Percentiles rank a stretch among this genome's conserved stretches.
Conservation (phyloP, 2,329 filamentous ascomycete species). For the Chalaropsis ovoidea region DNA sequence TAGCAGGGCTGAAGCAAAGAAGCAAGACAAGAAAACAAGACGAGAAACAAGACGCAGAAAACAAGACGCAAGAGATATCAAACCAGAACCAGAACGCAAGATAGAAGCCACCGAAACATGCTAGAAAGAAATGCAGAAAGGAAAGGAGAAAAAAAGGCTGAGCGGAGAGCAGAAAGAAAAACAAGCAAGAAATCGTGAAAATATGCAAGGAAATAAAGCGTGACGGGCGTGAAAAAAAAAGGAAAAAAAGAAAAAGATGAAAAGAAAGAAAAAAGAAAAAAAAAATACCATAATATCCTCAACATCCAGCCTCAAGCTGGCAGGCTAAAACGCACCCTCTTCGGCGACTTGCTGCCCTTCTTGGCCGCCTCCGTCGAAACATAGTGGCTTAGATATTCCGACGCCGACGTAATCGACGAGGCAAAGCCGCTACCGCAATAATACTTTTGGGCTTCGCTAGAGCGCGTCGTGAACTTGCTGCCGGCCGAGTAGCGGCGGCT, state of each 20-base stretch:
- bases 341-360: conserved; percentile 21
- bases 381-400: conserved; percentile 20
- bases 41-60: conserved; percentile 4
- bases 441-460: conserved; percentile 15
- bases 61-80: conserved; percentile 6
- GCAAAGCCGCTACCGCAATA: conserved; percentile 19
- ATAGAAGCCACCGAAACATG: neutral
- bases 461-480: conserved; percentile 21
- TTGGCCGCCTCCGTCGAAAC: conserved; percentile 16
- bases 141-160: neutral
- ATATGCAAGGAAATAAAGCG: neutral
- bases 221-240: neutral
- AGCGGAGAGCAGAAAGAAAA: neutral
- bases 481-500: conserved; percentile 16
- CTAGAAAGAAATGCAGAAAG: neutral
- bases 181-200: neutral
- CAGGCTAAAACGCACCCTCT: conserved; percentile 21
- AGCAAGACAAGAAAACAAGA: neutral
- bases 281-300: neutral
- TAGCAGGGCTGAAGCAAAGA: neutral
- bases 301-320: neutral
- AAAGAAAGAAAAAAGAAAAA: conserved; percentile 2
- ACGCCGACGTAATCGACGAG: conserved; percentile 14
- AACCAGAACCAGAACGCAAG: neutral
- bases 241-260: neutral